Base-by-base conservation (phyloP, 2,329 filamentous ascomycete genomes). In the Akanthomyces dipterigenus region DNA sequence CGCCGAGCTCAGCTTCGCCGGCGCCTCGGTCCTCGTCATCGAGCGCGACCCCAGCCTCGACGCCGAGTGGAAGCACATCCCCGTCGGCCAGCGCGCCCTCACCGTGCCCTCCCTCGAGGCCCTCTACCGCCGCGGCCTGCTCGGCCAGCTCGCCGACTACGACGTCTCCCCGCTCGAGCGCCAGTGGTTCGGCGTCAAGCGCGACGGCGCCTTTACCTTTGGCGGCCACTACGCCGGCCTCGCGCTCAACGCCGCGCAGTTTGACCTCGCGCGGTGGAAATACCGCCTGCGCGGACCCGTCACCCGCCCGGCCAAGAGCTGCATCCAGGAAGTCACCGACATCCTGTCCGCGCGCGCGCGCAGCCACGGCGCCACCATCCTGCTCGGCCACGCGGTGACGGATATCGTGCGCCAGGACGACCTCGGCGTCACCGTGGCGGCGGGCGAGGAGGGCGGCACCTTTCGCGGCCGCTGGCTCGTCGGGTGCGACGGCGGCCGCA, bases 401-500 rank as follows among this genome's bases (percentile, higher is more conserved):
- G 56, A 40, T 20, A 66, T 69, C 11, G 51, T 65, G 3, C 60
- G 64, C 7, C 66, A 71, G 42, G 64, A 67, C 24, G 65, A 65
- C 16, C 22, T 55, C 34, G 34, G 58, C 26, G 66, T 72, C 36
- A 67, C 64, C 3, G 66, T 72, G 9, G 63, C 66, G 24, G 63
- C 65, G 1, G 58, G 54, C 11, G 48, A 55, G 1, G 26, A 51
- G 16, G 20, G 42, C 42, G 38, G 5, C 28, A 46, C 42, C 18
- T 57, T 57, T 20, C 55, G 55, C 42, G 55, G 55, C 28, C 60
- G 61, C 14, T 78, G 76, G 71, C 70, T 78, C 3, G 71, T 78
- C 2, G 77, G 76, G 12, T 78, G 76, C 59, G 77, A 79, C 63
- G 76, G 76, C n/a, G 76, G 74, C 4, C 71, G 71, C n/a, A 78